Conservation (phyloP, 2,329 filamentous ascomycete species). For the Colletotrichum truncatum region DNA sequence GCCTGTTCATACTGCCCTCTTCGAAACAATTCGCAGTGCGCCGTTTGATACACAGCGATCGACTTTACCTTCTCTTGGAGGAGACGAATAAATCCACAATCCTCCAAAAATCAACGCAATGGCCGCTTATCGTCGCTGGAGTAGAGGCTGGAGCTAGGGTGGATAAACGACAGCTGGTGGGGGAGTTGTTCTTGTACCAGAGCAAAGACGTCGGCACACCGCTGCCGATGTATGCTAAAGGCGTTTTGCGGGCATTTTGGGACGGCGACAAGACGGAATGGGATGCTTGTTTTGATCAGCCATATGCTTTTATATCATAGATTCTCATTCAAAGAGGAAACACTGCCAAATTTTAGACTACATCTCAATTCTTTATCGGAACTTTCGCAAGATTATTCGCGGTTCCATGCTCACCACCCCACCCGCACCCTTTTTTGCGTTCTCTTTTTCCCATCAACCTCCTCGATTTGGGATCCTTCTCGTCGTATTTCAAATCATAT, state of each 20-base stretch:
- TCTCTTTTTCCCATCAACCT: too few species aligned
- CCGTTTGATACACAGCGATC: slow-evolving; percentile 23
- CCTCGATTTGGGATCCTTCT: too few species aligned
- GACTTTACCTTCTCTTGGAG: slow-evolving; percentile 32
- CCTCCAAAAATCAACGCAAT: slow-evolving; percentile 39
- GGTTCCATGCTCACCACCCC: too few species aligned
- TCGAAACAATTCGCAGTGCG: slow-evolving; percentile 20
- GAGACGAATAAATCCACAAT: slow-evolving; percentile 21
- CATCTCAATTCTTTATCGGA: too few species aligned
- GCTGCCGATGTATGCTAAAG: slow-evolving; percentile 41
- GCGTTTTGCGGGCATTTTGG: slow-evolving; percentile 45
- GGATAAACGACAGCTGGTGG: slow-evolving; percentile 35
- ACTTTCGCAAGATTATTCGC: too few species aligned
- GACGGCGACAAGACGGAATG: slow-evolving; percentile 39
- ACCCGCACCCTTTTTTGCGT: too few species aligned
- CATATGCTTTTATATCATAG: slow-evolving; percentile 38
- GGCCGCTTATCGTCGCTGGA: slow-evolving; percentile 47
- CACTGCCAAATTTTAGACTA: too few species aligned
- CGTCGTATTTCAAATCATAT: too few species aligned
- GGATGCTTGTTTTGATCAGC: slow-evolving; percentile 48
- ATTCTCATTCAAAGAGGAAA: too few species aligned
- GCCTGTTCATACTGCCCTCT: slow-evolving; percentile 38
- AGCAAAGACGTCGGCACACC: slow-evolving; percentile 38
- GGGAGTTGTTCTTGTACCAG: slow-evolving; percentile 36
- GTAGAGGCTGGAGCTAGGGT: slow-evolving; percentile 37